Evolutionary conservation across 345 rosid species (phyloP), one percentile per base, ranked within the genome.

Genomic region (Cardamine chenopodiifolia): DNA sequence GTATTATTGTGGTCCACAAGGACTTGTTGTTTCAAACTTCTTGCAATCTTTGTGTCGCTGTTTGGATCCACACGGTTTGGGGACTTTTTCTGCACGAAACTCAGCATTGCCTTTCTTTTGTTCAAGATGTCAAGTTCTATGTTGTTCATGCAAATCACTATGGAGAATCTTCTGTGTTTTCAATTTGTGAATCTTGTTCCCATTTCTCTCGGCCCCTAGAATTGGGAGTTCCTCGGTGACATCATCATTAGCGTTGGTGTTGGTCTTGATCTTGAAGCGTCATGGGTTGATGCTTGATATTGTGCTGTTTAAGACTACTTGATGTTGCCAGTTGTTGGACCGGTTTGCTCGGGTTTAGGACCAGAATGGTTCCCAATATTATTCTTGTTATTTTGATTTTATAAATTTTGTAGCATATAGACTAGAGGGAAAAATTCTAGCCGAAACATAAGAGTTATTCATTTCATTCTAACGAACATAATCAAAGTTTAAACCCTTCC

Each of bases 181-280:
- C 49, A 23, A 45, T 35, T 25, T 57, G 22, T 29, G 56, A 52
- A 31, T 75, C 28, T 28, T 17, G 39, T 40, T 68, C 39, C 49
- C 18, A 9, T 76, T 68, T 68, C 45, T 68, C 37, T 74, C 57
- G 39, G 68, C 63, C 61, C 74, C 26, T 76, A 76, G 79, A 61
- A 45, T 20, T 76, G 63, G 79, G 74, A 76, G 79, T 69, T 62
- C 79, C 79, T 31, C 79, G 73, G 79, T 75, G 79, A 67, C 79
- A 75, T 47, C 62, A 66, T 45, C 59, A 56, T 73, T 53, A 56
- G 22, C 78, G 25, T 64, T 64, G 77, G 57, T 64, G 25, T 64
- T 64, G 77, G 57, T 64, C 77, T 54, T 53, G 50, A 47, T 66
- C 78, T 12, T 65, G 66, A 49, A 59, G 73, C 69, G 56, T 68